Conservation (phyloP, 176 grass and related monocot genomes). For the Carex myosuroides region DNA sequence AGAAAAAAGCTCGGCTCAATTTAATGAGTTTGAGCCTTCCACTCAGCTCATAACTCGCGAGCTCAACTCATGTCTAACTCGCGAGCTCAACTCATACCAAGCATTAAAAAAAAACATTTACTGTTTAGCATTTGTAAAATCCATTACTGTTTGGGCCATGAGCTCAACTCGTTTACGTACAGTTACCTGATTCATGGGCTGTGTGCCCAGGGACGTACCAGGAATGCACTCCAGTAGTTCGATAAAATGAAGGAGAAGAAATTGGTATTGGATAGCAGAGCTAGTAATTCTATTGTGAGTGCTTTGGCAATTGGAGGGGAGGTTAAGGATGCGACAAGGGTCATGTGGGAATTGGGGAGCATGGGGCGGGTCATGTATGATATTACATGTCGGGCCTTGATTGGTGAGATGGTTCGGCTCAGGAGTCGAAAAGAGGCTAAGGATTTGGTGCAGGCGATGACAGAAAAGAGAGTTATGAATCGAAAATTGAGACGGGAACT, state of each 20-base stretch:
- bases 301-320: constrained; percentile 53
- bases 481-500: constrained; percentile 21
- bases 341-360: constrained; percentile 52
- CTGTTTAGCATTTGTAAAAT: no score
- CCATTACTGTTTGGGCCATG: no score
- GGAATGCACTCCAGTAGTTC: constrained; percentile 51
- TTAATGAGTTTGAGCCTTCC: no score
- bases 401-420: constrained; percentile 34
- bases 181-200: constrained; percentile 67
- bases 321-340: constrained; percentile 21
- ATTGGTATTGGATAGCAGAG: constrained; percentile 24
- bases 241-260: constrained; percentile 39
- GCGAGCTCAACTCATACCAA: no score
- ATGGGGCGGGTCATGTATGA: constrained; percentile 39
- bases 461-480: constrained; percentile 33
- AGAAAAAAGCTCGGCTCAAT: no score
- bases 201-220: constrained; percentile 58
- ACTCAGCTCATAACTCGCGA: no score
- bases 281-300: constrained; percentile 50
- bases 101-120: no score
- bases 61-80: no score
- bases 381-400: constrained; percentile 42
- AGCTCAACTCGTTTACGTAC: no score
- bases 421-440: constrained; percentile 35
- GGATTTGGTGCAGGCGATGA: constrained; percentile 35